phyloP scores from a whole-genome alignment of 2,329 filamentous ascomycete species.

The Trichoderma sp. region DNA sequence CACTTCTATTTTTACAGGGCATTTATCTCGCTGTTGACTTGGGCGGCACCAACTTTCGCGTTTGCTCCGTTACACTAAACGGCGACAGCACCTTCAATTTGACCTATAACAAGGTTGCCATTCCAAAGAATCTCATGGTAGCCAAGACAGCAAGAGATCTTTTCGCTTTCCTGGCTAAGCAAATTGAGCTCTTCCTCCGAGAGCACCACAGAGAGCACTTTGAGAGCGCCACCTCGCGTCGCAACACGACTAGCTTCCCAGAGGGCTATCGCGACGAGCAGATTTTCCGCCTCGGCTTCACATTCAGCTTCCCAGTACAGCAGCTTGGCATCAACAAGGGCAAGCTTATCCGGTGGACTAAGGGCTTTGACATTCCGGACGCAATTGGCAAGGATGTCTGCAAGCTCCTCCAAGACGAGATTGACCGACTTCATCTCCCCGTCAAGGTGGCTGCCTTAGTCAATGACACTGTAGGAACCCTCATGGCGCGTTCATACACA shows the following conservation, averaged over 20 bases:
- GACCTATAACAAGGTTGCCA: constrained; percentile 86
- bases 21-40: constrained; percentile 95
- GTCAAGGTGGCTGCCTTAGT: constrained; percentile 94
- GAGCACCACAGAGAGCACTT: constrained; percentile 88
- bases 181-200: constrained; percentile 85
- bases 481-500: constrained; percentile 96
- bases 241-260: constrained; percentile 56
- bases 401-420: constrained; percentile 80
- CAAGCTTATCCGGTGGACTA: constrained; percentile 93
- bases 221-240: constrained; percentile 62
- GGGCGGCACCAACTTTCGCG: constrained; percentile 97
- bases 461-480: constrained; percentile 94
- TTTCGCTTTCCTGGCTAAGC: constrained; percentile 87
- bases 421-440: constrained; percentile 80
- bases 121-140: constrained; percentile 86
- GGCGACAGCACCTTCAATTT: constrained; percentile 94
- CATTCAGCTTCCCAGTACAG: constrained; percentile 94
- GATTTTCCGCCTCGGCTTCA: constrained; percentile 94
- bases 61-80: constrained; percentile 91
- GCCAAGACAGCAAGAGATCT: constrained; percentile 82
- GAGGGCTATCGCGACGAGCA: constrained; percentile 66
- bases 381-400: constrained; percentile 94
- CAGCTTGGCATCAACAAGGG: constrained; percentile 95
- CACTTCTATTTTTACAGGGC: constrained; percentile 57
- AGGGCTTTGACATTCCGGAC: constrained; percentile 96